Evolutionary conservation across 805 yeast species (phyloP), one percentile per base, ranked within the genome.

Genomic region (Yamadazyma tumulicola): DNA sequence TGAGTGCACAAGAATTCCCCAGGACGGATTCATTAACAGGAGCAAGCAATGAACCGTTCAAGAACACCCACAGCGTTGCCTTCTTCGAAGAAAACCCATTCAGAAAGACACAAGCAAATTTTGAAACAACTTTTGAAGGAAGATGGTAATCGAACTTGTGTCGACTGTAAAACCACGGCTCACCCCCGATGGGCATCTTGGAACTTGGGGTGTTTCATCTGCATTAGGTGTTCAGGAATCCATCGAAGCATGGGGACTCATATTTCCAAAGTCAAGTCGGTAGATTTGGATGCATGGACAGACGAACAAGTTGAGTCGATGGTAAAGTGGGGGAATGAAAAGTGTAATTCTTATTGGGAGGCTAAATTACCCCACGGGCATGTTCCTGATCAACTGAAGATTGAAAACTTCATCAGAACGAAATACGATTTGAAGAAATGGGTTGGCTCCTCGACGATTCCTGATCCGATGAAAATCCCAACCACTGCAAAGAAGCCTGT

Each of bases 161-260:
- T 89, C 2, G 98, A 91, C 59, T 91, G 98, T 63, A 91, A 93
- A 58, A 73, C 79, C 0, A 74, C 91, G 10, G 74, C 82, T 22
- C 95, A 91, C 59, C 98, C 98, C 15, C 74, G 97, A 35, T 91
- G 98, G 98, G 96, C 97, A 8, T 81, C 94, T 13, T 91, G 97
- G 96, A 88, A 83, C 48, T 59, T 91, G 35, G 98, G 98, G 16
- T 78, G 93, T 37, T 89, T 93, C 52, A 75, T 91, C 26, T 91
- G 98, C 59, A 91, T 91, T 45, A 73, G 93, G 49, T 91, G 98
- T 60, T 89, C 97, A 1, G 98, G 98, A 1, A 84, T 91, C 43
- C 98, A 91, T 57, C 72, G 97, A 54, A 77, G 91, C 33, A 79
- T 91, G 81, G 97, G 98, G 1, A 89, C 97, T 0, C 98, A 91